phyloP scores from a whole-genome alignment of 2,329 filamentous ascomycete species.

The Grosmannia huntii region DNA sequence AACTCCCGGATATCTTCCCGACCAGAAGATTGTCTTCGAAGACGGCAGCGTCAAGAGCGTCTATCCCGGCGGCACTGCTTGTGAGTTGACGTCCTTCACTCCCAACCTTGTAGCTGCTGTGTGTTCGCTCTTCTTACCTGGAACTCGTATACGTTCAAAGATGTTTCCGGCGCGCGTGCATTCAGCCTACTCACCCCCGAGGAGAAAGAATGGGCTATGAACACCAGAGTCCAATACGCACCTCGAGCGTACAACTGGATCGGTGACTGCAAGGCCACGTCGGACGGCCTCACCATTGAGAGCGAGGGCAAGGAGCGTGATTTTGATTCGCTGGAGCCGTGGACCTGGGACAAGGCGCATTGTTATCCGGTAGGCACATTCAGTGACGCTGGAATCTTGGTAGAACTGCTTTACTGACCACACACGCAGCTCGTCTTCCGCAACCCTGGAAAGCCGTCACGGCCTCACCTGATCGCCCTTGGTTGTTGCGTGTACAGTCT shows the following conservation, averaged over 20 bases:
- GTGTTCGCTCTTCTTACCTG: neutral
- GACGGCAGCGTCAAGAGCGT: neutral
- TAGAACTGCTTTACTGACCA: too few species aligned
- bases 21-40: constrained; percentile 3
- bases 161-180: neutral
- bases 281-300: constrained; percentile 3
- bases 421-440: constrained; percentile 1
- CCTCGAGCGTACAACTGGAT: constrained; percentile 3
- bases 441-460: neutral
- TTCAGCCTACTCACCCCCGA: constrained; percentile 1
- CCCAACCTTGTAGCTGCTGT: neutral
- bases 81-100: neutral
- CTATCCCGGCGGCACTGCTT: neutral
- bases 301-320: neutral
- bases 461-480: constrained; percentile 3
- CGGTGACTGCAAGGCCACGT: constrained; percentile 2
- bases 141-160: neutral
- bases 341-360: constrained; percentile 6
- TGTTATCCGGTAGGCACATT: neutral
- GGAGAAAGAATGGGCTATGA: constrained; percentile 4
- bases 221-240: constrained; percentile 1
- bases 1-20: neutral
- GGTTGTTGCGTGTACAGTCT: constrained; percentile 3
- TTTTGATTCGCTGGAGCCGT: neutral
- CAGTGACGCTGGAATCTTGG: too few species aligned